Evolutionary conservation across 345 rosid species (phyloP), one percentile per base, ranked within the genome.

Genomic region (Trapa bicornis): DNA sequence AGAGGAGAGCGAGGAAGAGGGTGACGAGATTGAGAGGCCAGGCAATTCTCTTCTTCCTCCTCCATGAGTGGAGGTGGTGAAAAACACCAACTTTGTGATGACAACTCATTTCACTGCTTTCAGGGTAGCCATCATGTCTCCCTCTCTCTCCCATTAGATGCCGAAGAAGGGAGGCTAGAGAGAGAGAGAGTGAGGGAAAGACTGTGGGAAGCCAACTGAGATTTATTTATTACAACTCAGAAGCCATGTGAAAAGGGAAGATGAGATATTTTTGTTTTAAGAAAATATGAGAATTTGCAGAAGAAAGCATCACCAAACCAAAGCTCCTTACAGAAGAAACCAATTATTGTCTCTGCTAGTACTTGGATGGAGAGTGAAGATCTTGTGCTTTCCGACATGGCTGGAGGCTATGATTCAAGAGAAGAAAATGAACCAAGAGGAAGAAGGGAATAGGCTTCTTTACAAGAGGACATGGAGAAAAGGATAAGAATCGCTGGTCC

Each of bases 391-490:
- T 45, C 12, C 13, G 48, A 13, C 48, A 45, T 45, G 11, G 48
- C 48, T 45, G 2, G 9, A 45, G 48, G 14, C 29, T 58, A 3
- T 58, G 32, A 6, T 58, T 7, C 11, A 6, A 11, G 5, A 9
- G 38, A 35, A 32, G 63, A 58, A 58, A 33, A 58, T 11, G 22
- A 3, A 9, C 1, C 38, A 35, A 3, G 52, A 70, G 39, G 54
- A 36, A 32, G 72, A 68, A 62, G 64, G 54, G 76, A 78, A 80
- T 73, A 76, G 83, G 83, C 88, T 86, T 85, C 89, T 84, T 82
- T 70, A 77, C 78, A 84, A 83, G 47, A 79, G 67, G 89, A 85
- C 89, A 86, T 69, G 71, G 68, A 73, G 70, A 71, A 73, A 68
- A 70, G 65, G 83, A 63, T 83, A 70, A 64, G 73, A 37, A 65